phyloP scores from a whole-genome alignment of 1,284 basidiomycete genomes.

The Pholiota adiposa region DNA sequence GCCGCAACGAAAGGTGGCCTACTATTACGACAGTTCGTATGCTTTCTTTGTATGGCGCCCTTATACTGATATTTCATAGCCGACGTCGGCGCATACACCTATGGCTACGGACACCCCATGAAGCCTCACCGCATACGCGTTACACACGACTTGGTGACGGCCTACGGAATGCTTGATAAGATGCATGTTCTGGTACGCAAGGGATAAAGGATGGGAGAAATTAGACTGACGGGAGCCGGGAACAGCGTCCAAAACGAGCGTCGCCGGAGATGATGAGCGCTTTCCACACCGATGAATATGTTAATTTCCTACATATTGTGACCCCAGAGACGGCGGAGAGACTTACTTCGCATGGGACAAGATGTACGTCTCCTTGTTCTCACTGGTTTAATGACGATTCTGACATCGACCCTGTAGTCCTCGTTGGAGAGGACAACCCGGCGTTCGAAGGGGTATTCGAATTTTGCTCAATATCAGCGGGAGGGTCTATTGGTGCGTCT shows the following conservation, averaged over 20 bases:
- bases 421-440: slow-evolving; percentile 95
- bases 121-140: slow-evolving; percentile 94
- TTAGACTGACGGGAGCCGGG: neutral
- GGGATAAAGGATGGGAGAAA: neutral
- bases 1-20: slow-evolving; percentile 33
- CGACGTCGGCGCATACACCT: slow-evolving; percentile 84
- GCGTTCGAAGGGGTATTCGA: slow-evolving; percentile 97
- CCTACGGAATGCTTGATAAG: slow-evolving; percentile 88
- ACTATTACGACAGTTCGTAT: slow-evolving; percentile 33
- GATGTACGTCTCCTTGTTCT: slow-evolving; percentile 63
- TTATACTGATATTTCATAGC: slow-evolving; percentile 39
- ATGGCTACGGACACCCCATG: slow-evolving; percentile 91
- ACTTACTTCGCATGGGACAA: slow-evolving; percentile 80
- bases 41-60: neutral
- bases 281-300: slow-evolving; percentile 98
- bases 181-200: slow-evolving; percentile 87
- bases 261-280: slow-evolving; percentile 84
- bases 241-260: slow-evolving; percentile 81
- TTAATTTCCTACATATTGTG: slow-evolving; percentile 88
- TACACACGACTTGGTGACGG: slow-evolving; percentile 90
- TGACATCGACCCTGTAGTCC: slow-evolving; percentile 50
- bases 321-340: slow-evolving; percentile 88
- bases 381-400: neutral
- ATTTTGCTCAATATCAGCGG: slow-evolving; percentile 96
- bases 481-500: slow-evolving; percentile 81